These are phyloP conservation scores for Arthrobotrys megalospora DNA, from an alignment of 2,329 filamentous ascomycete species.

Conservation along the genomic window DNA sequence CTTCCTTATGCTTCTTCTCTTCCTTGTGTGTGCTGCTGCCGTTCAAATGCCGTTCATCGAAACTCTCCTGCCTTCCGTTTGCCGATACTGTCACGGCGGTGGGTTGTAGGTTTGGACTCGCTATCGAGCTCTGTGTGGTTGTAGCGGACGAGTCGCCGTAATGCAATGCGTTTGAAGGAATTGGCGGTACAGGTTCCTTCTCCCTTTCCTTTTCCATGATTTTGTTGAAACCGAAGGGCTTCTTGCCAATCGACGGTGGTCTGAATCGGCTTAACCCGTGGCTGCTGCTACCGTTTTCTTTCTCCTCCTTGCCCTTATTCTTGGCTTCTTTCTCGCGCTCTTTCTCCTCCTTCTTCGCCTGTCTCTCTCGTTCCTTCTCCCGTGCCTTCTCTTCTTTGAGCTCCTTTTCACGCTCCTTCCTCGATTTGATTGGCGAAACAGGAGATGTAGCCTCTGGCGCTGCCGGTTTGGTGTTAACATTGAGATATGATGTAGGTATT, in stretches of 20 bases:
- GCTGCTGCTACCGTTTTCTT: slow-evolving; percentile 49
- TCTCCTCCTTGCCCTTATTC: slow-evolving; percentile 52
- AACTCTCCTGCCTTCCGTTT: slow-evolving; percentile 45
- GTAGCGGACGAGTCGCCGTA: slow-evolving; percentile 57
- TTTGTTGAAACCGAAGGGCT: slow-evolving; percentile 57
- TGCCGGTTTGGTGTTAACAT: slow-evolving; percentile 26
- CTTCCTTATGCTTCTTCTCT: slow-evolving; percentile 55
- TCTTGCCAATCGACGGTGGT: slow-evolving; percentile 56
- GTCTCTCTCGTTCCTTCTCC: slow-evolving; percentile 62
- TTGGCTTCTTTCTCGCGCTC: slow-evolving; percentile 46
- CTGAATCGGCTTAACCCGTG: slow-evolving; percentile 57
- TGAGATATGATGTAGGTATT: slow-evolving; percentile 56
- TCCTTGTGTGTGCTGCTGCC: slow-evolving; percentile 32
- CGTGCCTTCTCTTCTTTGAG: slow-evolving; percentile 62
- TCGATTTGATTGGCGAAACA: slow-evolving; percentile 62
- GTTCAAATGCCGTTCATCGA: slow-evolving; percentile 37
- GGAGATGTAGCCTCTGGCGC: slow-evolving; percentile 52
- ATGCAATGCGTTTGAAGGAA: slow-evolving; percentile 44
- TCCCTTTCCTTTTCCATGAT: slow-evolving; percentile 54
- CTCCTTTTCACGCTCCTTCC: slow-evolving; percentile 62
- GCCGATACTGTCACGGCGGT: slow-evolving; percentile 25
- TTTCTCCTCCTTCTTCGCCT: slow-evolving; percentile 57
- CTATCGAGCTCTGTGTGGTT: slow-evolving; percentile 47
- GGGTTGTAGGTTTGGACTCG: slow-evolving; percentile 40
- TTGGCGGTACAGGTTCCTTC: slow-evolving; percentile 51